Evolutionary conservation across 225 moss, liverwort and hornwort genomes (phyloP).

Genomic region (Pseudisothecium myosuroides): DNA sequence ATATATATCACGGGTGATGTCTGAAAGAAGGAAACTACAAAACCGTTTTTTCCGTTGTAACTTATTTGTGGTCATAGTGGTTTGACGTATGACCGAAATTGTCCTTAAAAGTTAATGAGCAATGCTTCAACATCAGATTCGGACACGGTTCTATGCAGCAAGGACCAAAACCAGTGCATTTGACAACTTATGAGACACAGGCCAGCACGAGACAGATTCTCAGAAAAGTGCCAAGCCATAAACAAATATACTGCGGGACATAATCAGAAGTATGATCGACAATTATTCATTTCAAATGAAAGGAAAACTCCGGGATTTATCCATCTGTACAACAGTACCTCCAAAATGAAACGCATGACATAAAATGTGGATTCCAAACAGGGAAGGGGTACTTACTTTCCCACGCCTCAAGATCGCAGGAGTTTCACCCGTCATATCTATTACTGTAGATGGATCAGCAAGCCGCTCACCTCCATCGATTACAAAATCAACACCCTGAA

Average conservation of each 20-base stretch:
- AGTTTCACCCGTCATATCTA: slow-evolving; percentile 44
- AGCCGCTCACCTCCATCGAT: slow-evolving; percentile 52
- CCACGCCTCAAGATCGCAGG: slow-evolving; percentile 40
- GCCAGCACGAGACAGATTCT: background rate
- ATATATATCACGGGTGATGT: background rate
- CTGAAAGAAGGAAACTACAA: background rate
- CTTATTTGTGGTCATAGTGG: too few species aligned
- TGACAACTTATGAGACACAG: background rate
- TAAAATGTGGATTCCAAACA: background rate
- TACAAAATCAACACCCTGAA: slow-evolving; percentile 58
- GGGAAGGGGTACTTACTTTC: slow-evolving; percentile 6
- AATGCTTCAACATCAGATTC: background rate
- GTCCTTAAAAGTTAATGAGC: background rate
- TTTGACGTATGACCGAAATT: background rate
- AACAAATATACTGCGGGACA: background rate
- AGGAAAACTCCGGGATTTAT: background rate
- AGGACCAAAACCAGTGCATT: background rate
- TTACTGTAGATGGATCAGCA: slow-evolving; percentile 53
- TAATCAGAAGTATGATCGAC: background rate
- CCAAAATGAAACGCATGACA: background rate
- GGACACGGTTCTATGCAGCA: background rate
- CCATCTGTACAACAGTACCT: background rate
- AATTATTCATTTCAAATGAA: background rate
- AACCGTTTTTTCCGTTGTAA: background rate
- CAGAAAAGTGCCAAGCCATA: background rate